phyloP scores from a whole-genome alignment of 2,329 filamentous ascomycete genomes.

The Colletotrichum magnum region DNA sequence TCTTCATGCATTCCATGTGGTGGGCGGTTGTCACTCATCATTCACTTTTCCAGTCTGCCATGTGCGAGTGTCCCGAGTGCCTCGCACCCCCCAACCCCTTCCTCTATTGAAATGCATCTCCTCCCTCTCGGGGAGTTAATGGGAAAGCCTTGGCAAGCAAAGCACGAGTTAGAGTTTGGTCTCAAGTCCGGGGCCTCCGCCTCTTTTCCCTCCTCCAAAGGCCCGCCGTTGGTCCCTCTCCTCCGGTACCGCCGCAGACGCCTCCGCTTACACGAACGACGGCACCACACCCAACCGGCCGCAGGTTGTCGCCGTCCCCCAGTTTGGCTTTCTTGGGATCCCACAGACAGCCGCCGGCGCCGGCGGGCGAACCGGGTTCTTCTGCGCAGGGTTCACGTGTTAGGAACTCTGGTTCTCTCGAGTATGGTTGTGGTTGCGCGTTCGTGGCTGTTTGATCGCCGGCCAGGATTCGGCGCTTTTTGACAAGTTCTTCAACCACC shows the following conservation, averaged over 20 bases:
- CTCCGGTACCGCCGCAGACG: background rate
- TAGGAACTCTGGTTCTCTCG: background rate
- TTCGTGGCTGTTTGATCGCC: slow-evolving; percentile 30
- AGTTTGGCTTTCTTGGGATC: slow-evolving; percentile 3
- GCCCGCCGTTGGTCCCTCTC: background rate
- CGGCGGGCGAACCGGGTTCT: slow-evolving; percentile 15
- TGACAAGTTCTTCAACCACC: background rate
- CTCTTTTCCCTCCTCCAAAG: slow-evolving; percentile 12
- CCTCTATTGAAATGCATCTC: background rate
- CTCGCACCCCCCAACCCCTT: too few relatives aligned
- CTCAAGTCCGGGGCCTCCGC: slow-evolving; percentile 25
- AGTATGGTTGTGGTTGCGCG: too few relatives aligned
- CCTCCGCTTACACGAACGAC: slow-evolving; percentile 17
- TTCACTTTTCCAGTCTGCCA: background rate
- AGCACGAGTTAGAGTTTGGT: slow-evolving; percentile 10
- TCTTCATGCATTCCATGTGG: background rate
- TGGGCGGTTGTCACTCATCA: background rate
- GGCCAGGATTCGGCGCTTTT: background rate
- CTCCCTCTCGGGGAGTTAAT: background rate
- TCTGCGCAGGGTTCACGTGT: background rate
- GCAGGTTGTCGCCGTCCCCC: background rate
- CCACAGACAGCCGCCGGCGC: slow-evolving; percentile 20
- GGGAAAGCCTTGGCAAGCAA: background rate
- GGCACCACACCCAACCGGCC: slow-evolving; percentile 12
- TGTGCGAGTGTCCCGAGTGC: background rate